phyloP scores from a whole-genome alignment of 2,329 filamentous ascomycete genomes.

The Ambrosiella beaveri region DNA sequence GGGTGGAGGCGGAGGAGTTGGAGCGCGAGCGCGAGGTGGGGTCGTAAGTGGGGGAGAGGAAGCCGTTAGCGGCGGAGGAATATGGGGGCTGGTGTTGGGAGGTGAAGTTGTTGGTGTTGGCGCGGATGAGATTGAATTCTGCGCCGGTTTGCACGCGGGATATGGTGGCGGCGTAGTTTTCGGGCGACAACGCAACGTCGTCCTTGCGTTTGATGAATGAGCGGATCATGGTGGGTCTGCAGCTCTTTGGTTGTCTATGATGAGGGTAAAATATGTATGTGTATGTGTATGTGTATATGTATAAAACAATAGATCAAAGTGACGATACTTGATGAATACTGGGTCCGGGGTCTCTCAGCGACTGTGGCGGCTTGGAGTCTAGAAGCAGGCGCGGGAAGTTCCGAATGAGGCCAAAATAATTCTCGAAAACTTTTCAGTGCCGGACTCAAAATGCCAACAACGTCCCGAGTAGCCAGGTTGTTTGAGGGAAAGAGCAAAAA shows the following conservation, averaged over 20 bases:
- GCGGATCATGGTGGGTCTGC: constrained; percentile 28
- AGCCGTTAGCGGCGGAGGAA: constrained; percentile 9
- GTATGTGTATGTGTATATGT: too few species aligned
- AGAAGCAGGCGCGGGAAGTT: neutral
- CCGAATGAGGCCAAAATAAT: too few species aligned
- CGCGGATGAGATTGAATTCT: constrained; percentile 69
- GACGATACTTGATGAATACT: neutral
- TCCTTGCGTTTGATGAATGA: constrained; percentile 39
- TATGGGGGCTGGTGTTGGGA: constrained; percentile 16
- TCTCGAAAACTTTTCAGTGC: too few species aligned
- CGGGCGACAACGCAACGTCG: constrained; percentile 21
- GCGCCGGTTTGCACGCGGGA: constrained; percentile 27
- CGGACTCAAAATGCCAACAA: too few species aligned
- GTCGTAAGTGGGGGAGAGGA: constrained; percentile 8
- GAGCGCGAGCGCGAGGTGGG: constrained; percentile 23
- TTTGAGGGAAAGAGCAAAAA: too few species aligned
- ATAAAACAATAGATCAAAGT: neutral
- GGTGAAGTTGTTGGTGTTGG: constrained; percentile 56
- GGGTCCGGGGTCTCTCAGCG: neutral
- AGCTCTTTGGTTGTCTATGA: too few species aligned
- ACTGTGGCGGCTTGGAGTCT: neutral
- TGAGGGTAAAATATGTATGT: too few species aligned
- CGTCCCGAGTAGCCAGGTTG: too few species aligned
- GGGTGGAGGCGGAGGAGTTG: constrained; percentile 28
- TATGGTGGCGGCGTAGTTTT: constrained; percentile 22